These are phyloP conservation scores for Globisporangium parvum DNA, from an alignment of 352 stramenopile genomes.

Conservation along the genomic window DNA sequence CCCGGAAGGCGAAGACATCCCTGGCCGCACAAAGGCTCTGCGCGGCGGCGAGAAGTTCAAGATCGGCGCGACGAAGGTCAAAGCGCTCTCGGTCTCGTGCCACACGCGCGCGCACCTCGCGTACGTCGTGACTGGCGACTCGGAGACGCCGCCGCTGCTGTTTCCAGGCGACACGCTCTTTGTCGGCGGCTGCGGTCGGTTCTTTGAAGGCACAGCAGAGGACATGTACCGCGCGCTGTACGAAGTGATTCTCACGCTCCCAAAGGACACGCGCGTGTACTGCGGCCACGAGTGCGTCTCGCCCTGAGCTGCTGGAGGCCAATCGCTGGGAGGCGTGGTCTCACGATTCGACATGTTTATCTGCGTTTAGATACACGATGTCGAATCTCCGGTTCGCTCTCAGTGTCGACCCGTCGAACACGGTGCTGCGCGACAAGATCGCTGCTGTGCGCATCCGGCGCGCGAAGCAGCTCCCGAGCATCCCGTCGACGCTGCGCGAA, in stretches of 20 bases:
- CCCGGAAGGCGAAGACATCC: slow-evolving; percentile 70
- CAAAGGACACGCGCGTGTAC: slow-evolving; percentile 85
- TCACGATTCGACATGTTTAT: neutral
- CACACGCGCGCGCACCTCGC: slow-evolving; percentile 82
- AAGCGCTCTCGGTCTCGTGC: slow-evolving; percentile 74
- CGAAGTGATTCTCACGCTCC: slow-evolving; percentile 80
- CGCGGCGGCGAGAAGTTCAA: slow-evolving; percentile 79
- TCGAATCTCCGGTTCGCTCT: slow-evolving; percentile 92
- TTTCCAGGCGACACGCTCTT: slow-evolving; percentile 90
- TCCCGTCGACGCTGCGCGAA: slow-evolving; percentile 86
- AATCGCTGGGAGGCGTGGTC: neutral
- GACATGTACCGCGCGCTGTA: slow-evolving; percentile 88
- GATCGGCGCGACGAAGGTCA: slow-evolving; percentile 65
- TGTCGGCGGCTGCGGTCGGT: slow-evolving; percentile 73
- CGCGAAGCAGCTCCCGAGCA: slow-evolving; percentile 84
- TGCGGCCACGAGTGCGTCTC: slow-evolving; percentile 74
- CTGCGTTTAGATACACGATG: slow-evolving; percentile 74
- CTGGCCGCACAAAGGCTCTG: slow-evolving; percentile 55
- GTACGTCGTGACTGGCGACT: slow-evolving; percentile 81
- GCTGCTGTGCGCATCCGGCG: slow-evolving; percentile 68
- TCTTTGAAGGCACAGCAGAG: slow-evolving; percentile 86
- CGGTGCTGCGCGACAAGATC: slow-evolving; percentile 80
- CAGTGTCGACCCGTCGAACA: slow-evolving; percentile 91
- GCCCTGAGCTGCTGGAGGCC: no score
- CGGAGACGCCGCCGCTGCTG: slow-evolving; percentile 62